These are phyloP conservation scores for Boletus fagicola DNA, from an alignment of 768 basidiomycete species.

Conservation along the genomic window DNA sequence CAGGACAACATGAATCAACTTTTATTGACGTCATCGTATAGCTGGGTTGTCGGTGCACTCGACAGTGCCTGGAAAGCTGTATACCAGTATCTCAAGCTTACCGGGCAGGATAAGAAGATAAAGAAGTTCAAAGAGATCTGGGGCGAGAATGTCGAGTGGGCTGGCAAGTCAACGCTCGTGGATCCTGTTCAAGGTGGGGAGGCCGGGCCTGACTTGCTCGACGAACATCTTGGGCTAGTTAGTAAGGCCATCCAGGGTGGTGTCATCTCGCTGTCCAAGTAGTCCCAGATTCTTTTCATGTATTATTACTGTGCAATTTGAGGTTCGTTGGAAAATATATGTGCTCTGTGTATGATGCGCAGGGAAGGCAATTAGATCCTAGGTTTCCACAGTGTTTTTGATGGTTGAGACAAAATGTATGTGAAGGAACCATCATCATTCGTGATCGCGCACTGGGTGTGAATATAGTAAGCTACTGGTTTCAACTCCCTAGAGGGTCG, in stretches of 20 bases:
- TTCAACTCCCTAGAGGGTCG: too few species aligned
- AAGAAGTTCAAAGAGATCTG: constrained; percentile 26
- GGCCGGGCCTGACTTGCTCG: constrained; percentile 3
- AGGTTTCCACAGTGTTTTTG: too few species aligned
- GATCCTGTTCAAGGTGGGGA: background rate
- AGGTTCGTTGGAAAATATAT: too few species aligned
- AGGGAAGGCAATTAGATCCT: too few species aligned
- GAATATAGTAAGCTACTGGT: too few species aligned
- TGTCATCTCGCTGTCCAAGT: constrained; percentile 1
- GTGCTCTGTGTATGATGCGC: too few species aligned
- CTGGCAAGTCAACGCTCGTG: background rate
- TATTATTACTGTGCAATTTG: background rate
- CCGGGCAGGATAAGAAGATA: constrained; percentile 7
- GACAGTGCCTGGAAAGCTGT: constrained; percentile 39
- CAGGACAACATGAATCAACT: constrained; percentile 19
- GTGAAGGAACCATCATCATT: too few species aligned
- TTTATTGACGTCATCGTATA: constrained; percentile 8
- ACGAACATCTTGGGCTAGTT: constrained; percentile 6
- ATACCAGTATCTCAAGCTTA: constrained; percentile 22
- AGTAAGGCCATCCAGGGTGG: background rate
- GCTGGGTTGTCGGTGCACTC: constrained; percentile 42
- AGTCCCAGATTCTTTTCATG: background rate
- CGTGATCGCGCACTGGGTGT: too few species aligned
- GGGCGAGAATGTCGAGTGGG: constrained; percentile 35
- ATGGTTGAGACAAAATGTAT: too few species aligned